phyloP scores from a whole-genome alignment of 2,329 filamentous ascomycete species.

The Fusarium sacchari region DNA sequence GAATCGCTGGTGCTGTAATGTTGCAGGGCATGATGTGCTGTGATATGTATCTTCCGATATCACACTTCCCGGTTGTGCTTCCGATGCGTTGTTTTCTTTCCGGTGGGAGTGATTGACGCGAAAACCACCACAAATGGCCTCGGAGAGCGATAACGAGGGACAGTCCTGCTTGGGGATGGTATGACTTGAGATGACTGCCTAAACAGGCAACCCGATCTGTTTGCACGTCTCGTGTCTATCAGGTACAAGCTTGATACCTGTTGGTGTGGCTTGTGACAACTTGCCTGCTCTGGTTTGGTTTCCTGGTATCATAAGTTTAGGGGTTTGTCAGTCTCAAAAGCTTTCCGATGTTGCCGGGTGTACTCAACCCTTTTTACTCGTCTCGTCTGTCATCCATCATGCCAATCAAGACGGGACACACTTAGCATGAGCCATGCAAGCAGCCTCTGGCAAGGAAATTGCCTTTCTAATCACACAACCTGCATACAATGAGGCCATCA shows the following conservation, averaged over 20 bases:
- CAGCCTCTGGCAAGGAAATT: background rate
- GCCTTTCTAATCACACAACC: background rate
- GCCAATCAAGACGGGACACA: constrained; percentile 33
- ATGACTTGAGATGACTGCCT: constrained; percentile 12
- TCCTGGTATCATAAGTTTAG: background rate
- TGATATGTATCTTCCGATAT: constrained; percentile 19
- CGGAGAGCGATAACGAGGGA: background rate
- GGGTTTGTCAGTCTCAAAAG: background rate
- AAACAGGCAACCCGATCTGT: constrained; percentile 25
- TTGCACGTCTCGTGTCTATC: constrained; percentile 6
- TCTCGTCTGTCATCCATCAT: constrained; percentile 9
- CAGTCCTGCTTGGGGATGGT: background rate
- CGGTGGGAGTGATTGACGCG: constrained; percentile 2
- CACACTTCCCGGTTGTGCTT: constrained; percentile 11
- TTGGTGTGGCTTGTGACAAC: constrained; percentile 9
- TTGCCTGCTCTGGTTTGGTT: background rate
- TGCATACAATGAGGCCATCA: background rate
- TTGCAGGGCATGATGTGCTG: constrained; percentile 14
- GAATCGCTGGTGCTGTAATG: background rate
- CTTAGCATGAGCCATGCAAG: background rate
- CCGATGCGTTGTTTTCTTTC: constrained; percentile 23
- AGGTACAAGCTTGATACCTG: constrained; percentile 2
- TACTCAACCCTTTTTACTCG: constrained; percentile 1
- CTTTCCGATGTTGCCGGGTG: background rate
- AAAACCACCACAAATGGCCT: background rate